Evolutionary conservation across 306 rosid genomes (phyloP).

Genomic region (Prinsepia uniflora): DNA sequence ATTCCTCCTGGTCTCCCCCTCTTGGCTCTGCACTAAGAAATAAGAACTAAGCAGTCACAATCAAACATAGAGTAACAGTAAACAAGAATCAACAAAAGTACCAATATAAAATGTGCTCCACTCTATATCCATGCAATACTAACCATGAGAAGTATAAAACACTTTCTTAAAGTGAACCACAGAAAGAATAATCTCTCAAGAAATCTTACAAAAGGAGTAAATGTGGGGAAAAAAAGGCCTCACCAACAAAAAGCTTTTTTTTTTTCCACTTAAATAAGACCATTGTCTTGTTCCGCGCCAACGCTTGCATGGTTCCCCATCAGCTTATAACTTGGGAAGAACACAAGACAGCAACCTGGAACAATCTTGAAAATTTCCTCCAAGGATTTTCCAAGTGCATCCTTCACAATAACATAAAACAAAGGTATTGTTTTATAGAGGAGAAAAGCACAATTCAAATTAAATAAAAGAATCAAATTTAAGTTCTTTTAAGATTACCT

Average conservation of each 20-base stretch:
- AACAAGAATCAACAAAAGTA: no score
- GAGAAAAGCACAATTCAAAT: slow-evolving; percentile 9
- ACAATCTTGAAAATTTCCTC: slow-evolving; percentile 79
- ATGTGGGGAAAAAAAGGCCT: slow-evolving; percentile 28
- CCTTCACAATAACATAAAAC: slow-evolving; percentile 46
- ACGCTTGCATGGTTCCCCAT: slow-evolving; percentile 81
- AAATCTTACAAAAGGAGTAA: neutral
- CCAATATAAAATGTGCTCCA: no score
- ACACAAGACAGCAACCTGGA: slow-evolving; percentile 91
- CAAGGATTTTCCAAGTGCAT: slow-evolving; percentile 81
- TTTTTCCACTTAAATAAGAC: slow-evolving; percentile 59
- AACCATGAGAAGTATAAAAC: slow-evolving; percentile 2
- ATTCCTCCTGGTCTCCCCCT: no score
- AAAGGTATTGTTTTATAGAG: slow-evolving; percentile 14
- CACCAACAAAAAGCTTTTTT: slow-evolving; percentile 83
- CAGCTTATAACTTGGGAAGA: slow-evolving; percentile 92
- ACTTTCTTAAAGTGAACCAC: neutral
- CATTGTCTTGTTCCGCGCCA: slow-evolving; percentile 97
- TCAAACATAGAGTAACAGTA: no score
- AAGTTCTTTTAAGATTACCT: slow-evolving; percentile 43
- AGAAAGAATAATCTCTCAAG: neutral
- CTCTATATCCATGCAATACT: slow-evolving; percentile 11
- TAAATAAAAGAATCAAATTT: slow-evolving; percentile 7
- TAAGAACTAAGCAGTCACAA: no score
- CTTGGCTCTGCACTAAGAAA: no score